Base-by-base conservation (phyloP, 2,329 filamentous ascomycete species). In the Proliferodiscus dingleyae region DNA sequence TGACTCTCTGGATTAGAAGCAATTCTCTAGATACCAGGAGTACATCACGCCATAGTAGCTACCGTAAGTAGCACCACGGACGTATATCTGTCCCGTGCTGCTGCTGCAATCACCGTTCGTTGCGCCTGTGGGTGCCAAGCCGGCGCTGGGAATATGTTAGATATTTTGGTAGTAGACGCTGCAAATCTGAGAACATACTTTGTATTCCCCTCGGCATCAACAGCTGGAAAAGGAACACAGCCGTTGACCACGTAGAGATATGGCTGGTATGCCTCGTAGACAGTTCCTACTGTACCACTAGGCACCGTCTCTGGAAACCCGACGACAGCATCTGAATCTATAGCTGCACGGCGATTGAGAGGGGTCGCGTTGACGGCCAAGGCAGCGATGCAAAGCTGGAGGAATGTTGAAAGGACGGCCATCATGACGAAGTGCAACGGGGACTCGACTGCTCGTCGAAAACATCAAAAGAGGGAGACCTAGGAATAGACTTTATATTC, bases 201-300 rank as follows among this genome's bases (percentile, higher is more conserved):
- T 13, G 74, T 81, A 53, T 83, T 70, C 2, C 80, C 80, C 0
- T 65, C 61, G 0, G 69, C 69, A 50, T 83, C 74, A 1, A 83
- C 79, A 1, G 74, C 79, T 0, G 79, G 78, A 57, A 80, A 83
- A 0, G 79, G 77, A 7, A 82, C 78, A 50, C 80, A 83, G 37
- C 80, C 79, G 54, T 77, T 75, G 15, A 70, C 68, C 4, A 81
- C 72, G 9, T 77, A 55, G 5, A 81, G 67, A 43, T 67, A 70
- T 0, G 77, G 78, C 62, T 81, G 72, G 62, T 78, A 81, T 43
- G 73, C 72, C 33, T 74, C 59, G 52, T 77, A 77, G 19, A 78
- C 59, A 2, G 66, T 58, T 11, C 78, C 78, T 0, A 63, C 58
- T 1, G 64, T 64, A 4, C 67, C 68, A 33, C 62, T 64, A 0